Percentiles rank a stretch among this genome's conserved stretches.
Conservation (phyloP, 1,139 yeast genomes). For the Lodderomyces orthopsilosis region DNA sequence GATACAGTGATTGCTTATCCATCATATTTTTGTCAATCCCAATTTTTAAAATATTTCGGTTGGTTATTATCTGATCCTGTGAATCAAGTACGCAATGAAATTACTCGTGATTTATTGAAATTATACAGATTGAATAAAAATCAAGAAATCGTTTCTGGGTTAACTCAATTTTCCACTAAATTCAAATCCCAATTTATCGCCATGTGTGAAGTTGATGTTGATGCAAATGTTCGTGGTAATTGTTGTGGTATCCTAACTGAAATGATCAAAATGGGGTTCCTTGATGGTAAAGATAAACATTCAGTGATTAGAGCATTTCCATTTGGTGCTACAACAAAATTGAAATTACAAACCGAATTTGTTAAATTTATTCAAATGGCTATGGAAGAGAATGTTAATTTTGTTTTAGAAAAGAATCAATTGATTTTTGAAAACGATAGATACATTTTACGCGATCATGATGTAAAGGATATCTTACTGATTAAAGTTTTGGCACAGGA, state of each 20-base stretch:
- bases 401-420: conserved; percentile 22
- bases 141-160: conserved; percentile 20
- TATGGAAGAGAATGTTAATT: conserved; percentile 17
- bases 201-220: conserved; percentile 42
- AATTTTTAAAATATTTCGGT: conserved; percentile 74
- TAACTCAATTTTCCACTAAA: conserved; percentile 68
- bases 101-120: conserved; percentile 53
- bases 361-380: conserved; percentile 28
- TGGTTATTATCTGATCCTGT: conserved; percentile 78
- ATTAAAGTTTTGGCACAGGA: conserved; percentile 33
- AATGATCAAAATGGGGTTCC: conserved; percentile 57
- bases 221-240: conserved; percentile 47
- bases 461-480: conserved; percentile 32
- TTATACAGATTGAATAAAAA: conserved; percentile 34
- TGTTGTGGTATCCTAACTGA: conserved; percentile 56
- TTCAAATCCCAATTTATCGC: conserved; percentile 64
- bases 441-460: conserved; percentile 20
- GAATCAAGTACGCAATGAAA: conserved; percentile 61
- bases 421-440: conserved; percentile 21
- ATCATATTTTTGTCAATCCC: conserved; percentile 64
- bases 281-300: conserved; percentile 42
- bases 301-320: conserved; percentile 10
- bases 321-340: conserved; percentile 27
- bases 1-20: conserved; percentile 72
- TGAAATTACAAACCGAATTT: conserved; percentile 27